Conservation (phyloP, 2,329 filamentous ascomycete species). For the Pezicula rhizophila region DNA sequence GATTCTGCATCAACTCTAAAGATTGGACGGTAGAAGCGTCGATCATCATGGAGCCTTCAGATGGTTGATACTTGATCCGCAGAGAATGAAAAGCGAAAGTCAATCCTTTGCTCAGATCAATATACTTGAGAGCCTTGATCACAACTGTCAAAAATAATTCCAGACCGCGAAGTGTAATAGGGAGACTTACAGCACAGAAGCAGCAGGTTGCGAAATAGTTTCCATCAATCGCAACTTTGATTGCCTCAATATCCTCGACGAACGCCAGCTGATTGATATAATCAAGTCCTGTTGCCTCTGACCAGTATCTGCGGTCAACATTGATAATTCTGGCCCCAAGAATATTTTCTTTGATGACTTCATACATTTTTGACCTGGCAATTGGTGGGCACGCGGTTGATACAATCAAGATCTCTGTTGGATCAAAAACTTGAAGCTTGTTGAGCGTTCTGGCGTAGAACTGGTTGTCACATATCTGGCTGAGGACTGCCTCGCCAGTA, state of each 20-base stretch:
- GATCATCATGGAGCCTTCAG: conserved; percentile 92
- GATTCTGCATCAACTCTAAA: conserved; percentile 84
- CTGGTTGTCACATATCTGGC: conserved; percentile 88
- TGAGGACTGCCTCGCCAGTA: conserved; percentile 77
- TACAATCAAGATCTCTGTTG: conserved; percentile 74
- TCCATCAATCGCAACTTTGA: conserved; percentile 73
- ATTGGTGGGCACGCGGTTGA: conserved; percentile 60
- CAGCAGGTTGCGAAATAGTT: conserved; percentile 83
- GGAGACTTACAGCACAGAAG: conserved; percentile 67
- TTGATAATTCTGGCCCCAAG: conserved; percentile 54
- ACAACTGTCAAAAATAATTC: background rate
- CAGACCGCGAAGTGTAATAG: background rate
- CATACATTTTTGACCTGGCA: conserved; percentile 66
- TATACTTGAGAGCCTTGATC: conserved; percentile 68
- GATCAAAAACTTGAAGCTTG: conserved; percentile 76
- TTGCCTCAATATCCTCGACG: conserved; percentile 69
- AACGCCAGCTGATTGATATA: conserved; percentile 77
- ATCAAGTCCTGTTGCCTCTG: conserved; percentile 69
- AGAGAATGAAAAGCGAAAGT: conserved; percentile 75
- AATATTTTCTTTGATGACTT: conserved; percentile 67
- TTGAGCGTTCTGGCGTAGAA: conserved; percentile 85
- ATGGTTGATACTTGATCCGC: conserved; percentile 79
- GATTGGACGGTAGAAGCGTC: conserved; percentile 82
- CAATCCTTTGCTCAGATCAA: conserved; percentile 63
- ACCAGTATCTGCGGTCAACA: conserved; percentile 77